Evolutionary conservation across 1,284 basidiomycete species (phyloP).

Genomic region (Somion occarium): DNA sequence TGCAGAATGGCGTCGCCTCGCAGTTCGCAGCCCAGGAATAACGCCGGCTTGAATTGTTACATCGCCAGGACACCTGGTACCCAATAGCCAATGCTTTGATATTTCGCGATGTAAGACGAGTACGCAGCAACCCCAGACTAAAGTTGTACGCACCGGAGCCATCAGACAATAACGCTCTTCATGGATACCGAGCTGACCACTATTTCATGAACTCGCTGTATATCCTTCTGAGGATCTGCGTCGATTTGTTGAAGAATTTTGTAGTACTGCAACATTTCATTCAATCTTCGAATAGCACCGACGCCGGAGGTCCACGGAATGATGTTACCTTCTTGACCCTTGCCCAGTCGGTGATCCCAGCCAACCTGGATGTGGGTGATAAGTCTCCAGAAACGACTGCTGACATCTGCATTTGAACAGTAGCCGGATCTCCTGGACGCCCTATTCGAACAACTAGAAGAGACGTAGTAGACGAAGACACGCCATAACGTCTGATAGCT

Average conservation of each 20-base stretch:
- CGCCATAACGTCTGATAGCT: constrained; percentile 78
- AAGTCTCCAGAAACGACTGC: constrained; percentile 53
- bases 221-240: constrained; percentile 31
- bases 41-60: too few species aligned
- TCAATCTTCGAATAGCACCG: not conserved
- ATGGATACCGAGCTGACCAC: constrained; percentile 75
- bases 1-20: too few species aligned
- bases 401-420: constrained; percentile 47
- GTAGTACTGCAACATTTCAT: constrained; percentile 55
- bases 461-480: constrained; percentile 61
- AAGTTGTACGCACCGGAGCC: too few species aligned
- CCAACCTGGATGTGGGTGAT: constrained; percentile 41
- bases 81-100: too few species aligned
- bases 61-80: too few species aligned
- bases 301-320: not conserved
- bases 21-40: too few species aligned
- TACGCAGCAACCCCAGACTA: too few species aligned
- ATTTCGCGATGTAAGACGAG: too few species aligned
- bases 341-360: constrained; percentile 62
- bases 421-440: constrained; percentile 28
- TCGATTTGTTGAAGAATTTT: constrained; percentile 55
- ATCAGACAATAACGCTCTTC: constrained; percentile 68
- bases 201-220: constrained; percentile 53
- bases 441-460: constrained; percentile 74
- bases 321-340: constrained; percentile 63